phyloP scores from a whole-genome alignment of 352 stramenopile species.

The Globisporangium echinulatum region DNA sequence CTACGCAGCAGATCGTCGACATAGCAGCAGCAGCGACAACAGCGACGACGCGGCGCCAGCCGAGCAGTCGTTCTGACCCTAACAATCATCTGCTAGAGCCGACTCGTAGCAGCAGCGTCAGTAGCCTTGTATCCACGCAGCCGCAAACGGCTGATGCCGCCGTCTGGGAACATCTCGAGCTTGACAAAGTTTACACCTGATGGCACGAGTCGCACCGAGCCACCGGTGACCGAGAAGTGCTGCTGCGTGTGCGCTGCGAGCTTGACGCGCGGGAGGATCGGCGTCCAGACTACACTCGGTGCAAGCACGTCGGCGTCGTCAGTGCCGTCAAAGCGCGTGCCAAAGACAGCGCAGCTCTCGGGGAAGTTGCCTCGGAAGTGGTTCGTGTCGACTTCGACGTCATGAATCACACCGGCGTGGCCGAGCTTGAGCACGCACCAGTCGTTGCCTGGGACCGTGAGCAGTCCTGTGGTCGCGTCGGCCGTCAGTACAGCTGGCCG shows the following conservation, averaged over 20 bases:
- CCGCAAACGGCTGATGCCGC: constrained; percentile 88
- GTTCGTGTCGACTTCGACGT: constrained; percentile 90
- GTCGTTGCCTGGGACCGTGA: constrained; percentile 82
- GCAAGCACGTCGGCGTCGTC: constrained; percentile 28
- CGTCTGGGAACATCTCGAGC: constrained; percentile 93
- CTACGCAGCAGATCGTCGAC: constrained; percentile 2
- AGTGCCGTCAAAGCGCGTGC: constrained; percentile 42
- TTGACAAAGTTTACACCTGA: constrained; percentile 88
- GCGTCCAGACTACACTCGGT: constrained; percentile 66
- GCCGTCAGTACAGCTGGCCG: constrained; percentile 66
- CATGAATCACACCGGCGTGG: constrained; percentile 51
- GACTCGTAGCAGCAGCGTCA: constrained; percentile 7
- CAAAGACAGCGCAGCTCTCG: constrained; percentile 82
- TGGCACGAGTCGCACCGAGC: constrained; percentile 47
- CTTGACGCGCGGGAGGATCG: constrained; percentile 82
- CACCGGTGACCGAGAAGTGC: constrained; percentile 61
- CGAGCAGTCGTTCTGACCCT: constrained; percentile 30
- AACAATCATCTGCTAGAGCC: constrained; percentile 17
- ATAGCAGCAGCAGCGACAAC: neutral
- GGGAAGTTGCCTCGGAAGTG: constrained; percentile 96
- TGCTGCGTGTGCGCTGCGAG: constrained; percentile 85
- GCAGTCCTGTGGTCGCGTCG: constrained; percentile 32
- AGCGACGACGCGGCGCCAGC: neutral
- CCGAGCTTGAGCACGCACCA: constrained; percentile 91
- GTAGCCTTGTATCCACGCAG: constrained; percentile 67